These are phyloP conservation scores for Dothiorella sarmentorum DNA, from an alignment of 2,329 filamentous ascomycete species.

Conservation along the genomic window DNA sequence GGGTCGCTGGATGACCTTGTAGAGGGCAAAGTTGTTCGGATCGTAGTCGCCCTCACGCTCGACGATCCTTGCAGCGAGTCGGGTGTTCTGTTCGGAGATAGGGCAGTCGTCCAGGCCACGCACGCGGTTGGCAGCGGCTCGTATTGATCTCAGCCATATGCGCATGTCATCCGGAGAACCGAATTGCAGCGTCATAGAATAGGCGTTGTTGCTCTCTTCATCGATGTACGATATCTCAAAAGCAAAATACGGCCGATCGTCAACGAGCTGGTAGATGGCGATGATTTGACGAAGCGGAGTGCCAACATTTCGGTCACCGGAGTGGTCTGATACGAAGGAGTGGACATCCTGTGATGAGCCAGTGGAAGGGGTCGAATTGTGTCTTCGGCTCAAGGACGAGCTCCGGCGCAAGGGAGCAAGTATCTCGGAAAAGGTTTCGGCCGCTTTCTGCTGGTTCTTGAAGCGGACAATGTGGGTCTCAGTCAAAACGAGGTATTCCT, in stretches of 20 bases:
- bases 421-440: constrained; percentile 55
- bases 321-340: constrained; percentile 47
- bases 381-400: constrained; percentile 51
- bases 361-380: constrained; percentile 57
- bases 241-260: constrained; percentile 63
- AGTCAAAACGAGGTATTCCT: constrained; percentile 68
- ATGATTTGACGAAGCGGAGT: constrained; percentile 65
- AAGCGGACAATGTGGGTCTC: constrained; percentile 66
- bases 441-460: constrained; percentile 64
- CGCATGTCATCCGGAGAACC: constrained; percentile 62
- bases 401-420: constrained; percentile 29
- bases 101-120: constrained; percentile 50
- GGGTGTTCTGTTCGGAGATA: constrained; percentile 58
- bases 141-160: constrained; percentile 61
- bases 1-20: constrained; percentile 64
- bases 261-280: constrained; percentile 64
- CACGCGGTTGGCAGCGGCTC: constrained; percentile 56
- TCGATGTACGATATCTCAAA: constrained; percentile 67
- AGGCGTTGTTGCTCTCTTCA: constrained; percentile 59
- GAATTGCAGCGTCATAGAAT: constrained; percentile 62
- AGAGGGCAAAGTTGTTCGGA: constrained; percentile 63
- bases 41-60: constrained; percentile 68
- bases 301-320: constrained; percentile 54
- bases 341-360: constrained; percentile 61
- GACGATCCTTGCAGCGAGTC: constrained; percentile 60